phyloP scores from a whole-genome alignment of 2,329 filamentous ascomycete species.

The Ceratocystis smalleyi region DNA sequence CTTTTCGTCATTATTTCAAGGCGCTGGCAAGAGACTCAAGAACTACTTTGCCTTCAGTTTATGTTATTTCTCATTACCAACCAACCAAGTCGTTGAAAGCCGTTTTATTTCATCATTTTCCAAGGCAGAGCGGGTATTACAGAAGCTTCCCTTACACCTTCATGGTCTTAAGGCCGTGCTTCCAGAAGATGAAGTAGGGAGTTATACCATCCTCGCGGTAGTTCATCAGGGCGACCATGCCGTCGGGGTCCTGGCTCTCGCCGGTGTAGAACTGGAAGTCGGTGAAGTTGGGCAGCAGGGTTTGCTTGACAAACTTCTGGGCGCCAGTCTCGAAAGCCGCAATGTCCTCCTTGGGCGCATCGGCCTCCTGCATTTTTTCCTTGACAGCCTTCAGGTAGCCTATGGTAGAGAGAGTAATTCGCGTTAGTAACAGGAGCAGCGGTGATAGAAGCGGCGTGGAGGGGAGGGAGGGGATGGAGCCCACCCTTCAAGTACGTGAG shows the following conservation, averaged over 20 bases:
- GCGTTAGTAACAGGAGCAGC: not conserved
- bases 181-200: conserved; percentile 83
- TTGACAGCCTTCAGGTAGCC: conserved; percentile 90
- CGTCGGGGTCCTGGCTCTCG: conserved; percentile 82
- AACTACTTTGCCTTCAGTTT: not conserved
- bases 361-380: conserved; percentile 46
- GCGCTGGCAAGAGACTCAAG: not conserved
- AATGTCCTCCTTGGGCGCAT: conserved; percentile 49
- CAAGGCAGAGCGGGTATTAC: not conserved
- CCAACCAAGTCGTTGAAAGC: not conserved
- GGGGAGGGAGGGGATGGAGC: conserved; percentile 19
- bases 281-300: conserved; percentile 71
- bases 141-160: conserved; percentile 57
- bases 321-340: conserved; percentile 69
- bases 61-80: not conserved
- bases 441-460: not conserved
- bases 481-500: conserved; percentile 71
- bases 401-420: conserved; percentile 23
- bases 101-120: not conserved
- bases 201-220: conserved; percentile 94
- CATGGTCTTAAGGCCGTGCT: conserved; percentile 74
- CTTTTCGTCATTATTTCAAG: not conserved
- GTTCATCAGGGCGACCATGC: conserved; percentile 90
- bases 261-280: conserved; percentile 92
- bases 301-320: conserved; percentile 61